Evolutionary conservation across 2,329 filamentous ascomycete species (phyloP), one percentile per base, ranked within the genome.

Genomic region (Trichoderma lentiforme): DNA sequence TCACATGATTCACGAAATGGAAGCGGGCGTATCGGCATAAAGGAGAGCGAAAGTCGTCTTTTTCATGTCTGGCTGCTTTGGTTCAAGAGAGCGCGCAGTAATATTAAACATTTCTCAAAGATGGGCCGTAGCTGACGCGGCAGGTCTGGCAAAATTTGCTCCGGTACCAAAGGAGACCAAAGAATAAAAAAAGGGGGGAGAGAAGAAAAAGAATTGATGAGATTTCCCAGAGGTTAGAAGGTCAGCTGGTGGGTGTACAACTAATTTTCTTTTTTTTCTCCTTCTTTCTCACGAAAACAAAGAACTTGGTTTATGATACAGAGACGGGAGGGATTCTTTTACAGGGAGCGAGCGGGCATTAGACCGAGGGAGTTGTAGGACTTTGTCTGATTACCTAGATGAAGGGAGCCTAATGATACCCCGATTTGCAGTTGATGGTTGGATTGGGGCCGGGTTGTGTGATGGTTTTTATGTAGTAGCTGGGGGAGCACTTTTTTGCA

Each of bases 1-100:
- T 98, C 83, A 95, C 94, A 78, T 98, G 87, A 83, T 71, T 70
- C 57, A 24, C 62, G 68, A 74, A 36, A 26, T 58, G 71, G 51
- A 47, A 39, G 34, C 36, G 34, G 64, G 57, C 64, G 71, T 39
- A 63, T 60, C 61, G 67, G 65, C 51, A 73, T 39, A 65, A 36
- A 39, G 56, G 62, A 47, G 51, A 67, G 61, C 57, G 73, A 39
- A 57, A 47, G 61, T 70, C 63, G 68, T 61, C 60, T 66, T 71
- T 71, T 71, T 28, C 60, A 43, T 34, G 69, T 66, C 53, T 58
- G 36, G 34, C 28, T 69, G n/a, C 66, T 53, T 69, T 47, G 56
- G 56, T 51, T 32, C 64, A 24, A 64, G 28, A 71, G 57, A 60
- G 51, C 57, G 51, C 60, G 43, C 60, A 30, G 43, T 71, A 56